These are phyloP conservation scores for Alternaria incomplexa DNA, from an alignment of 2,329 filamentous ascomycete species.

Conservation along the genomic window DNA sequence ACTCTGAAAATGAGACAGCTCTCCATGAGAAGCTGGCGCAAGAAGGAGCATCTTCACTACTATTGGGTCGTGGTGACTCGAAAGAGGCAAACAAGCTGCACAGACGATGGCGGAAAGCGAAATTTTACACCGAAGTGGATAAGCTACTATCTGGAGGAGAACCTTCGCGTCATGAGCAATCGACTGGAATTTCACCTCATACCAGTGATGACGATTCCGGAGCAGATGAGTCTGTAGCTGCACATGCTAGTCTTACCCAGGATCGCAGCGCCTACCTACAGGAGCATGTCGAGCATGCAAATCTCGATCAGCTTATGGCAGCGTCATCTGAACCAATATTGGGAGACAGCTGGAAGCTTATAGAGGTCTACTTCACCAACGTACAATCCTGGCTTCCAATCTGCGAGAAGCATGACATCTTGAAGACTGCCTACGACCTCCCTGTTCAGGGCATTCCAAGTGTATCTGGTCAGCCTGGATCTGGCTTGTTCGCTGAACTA, in stretches of 20 bases:
- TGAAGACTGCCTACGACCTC: constrained; percentile 64
- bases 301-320: not conserved
- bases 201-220: constrained; percentile 40
- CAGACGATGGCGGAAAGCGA: constrained; percentile 67
- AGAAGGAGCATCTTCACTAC: constrained; percentile 54
- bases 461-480: constrained; percentile 25
- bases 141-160: constrained; percentile 62
- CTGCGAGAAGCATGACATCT: constrained; percentile 68
- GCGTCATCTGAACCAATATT: not conserved
- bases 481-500: constrained; percentile 52
- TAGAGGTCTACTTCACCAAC: constrained; percentile 77
- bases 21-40: constrained; percentile 62
- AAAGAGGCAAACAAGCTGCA: constrained; percentile 64
- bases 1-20: constrained; percentile 62
- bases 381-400: constrained; percentile 80
- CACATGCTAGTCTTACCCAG: not conserved
- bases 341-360: constrained; percentile 62
- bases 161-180: constrained; percentile 28
- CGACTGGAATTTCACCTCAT: constrained; percentile 22
- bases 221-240: constrained; percentile 15
- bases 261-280: not conserved
- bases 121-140: constrained; percentile 68
- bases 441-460: constrained; percentile 51
- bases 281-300: not conserved
- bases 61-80: constrained; percentile 58